Base-by-base conservation (phyloP, 225 moss, liverwort and hornwort species). In the Antitrichia curtipendula region DNA sequence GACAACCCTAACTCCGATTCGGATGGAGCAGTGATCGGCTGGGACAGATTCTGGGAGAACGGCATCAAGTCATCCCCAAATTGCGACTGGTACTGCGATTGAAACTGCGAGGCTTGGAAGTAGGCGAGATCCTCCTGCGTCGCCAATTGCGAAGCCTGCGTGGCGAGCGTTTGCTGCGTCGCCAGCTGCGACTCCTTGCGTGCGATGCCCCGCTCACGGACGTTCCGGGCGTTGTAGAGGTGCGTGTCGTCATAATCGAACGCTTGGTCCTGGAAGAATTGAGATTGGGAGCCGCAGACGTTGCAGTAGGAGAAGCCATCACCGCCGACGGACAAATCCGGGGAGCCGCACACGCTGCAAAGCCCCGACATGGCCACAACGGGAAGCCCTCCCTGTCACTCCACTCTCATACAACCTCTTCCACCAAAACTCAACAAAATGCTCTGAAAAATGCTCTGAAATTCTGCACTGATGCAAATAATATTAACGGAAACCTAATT, bases 261-360 rank as follows among this genome's bases (percentile, higher is more conserved):
- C 4, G 91, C 96, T 84, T 99, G 95, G 73, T 97, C 97, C 69
- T 94, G 92, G 72, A 90, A 96, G 76, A 94, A 91, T 47, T 93
- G 89, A 8, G 95, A 95, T 50, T 97, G 97, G 7, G 94, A 91
- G 23, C 95, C 99, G 87, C 99, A 99, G 40, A 87, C 75, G 43
- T 89, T 91, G 85, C 99, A 97, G 71, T 93, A 96, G 29, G 91
- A 93, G 59, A 94, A 92, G 8, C 96, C 95, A 85, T 95, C 95
- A 47, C 87, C 94, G 36, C 95, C 97, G 32, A 65, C 85, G 15
- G 90, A 88, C 81, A 97, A 90, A 54, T 95, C 95, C 8, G 87
- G 86, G 62, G 93, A 94, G 21, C 96, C 95, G 80, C 99, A 99
- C 40, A 93, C 93, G 64, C 88, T 92, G 58, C 99, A 99, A 47